Conservation (phyloP, 2,329 filamentous ascomycete species). For the Didymella exigua region DNA sequence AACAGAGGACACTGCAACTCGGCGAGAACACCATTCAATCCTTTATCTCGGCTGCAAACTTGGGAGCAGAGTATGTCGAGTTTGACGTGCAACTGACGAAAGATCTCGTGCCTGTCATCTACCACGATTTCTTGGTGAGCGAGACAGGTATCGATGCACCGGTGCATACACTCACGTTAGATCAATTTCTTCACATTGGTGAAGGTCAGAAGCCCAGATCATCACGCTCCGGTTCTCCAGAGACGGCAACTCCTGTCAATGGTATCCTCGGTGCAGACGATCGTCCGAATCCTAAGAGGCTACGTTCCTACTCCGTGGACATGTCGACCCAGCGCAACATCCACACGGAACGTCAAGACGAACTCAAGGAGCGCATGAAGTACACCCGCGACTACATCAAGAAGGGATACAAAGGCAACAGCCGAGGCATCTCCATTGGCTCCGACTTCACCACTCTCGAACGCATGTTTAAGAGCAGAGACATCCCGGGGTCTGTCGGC, state of each 20-base stretch:
- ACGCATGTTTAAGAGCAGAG: slow-evolving; percentile 75
- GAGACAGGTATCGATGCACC: slow-evolving; percentile 97
- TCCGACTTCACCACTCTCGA: slow-evolving; percentile 94
- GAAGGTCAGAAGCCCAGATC: slow-evolving; percentile 56
- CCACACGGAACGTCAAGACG: slow-evolving; percentile 53
- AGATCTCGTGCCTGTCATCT: slow-evolving; percentile 96
- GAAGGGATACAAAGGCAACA: slow-evolving; percentile 96
- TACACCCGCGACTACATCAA: slow-evolving; percentile 93
- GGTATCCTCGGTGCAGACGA: slow-evolving; percentile 23
- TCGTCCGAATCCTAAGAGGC: slow-evolving; percentile 38
- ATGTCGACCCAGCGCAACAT: slow-evolving; percentile 49
- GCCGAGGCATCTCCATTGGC: slow-evolving; percentile 91
- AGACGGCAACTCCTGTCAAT: slow-evolving; percentile 16
- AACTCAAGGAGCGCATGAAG: slow-evolving; percentile 86
- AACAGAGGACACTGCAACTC: slow-evolving; percentile 85
- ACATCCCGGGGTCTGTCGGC: slow-evolving; percentile 79
- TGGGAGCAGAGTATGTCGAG: slow-evolving; percentile 77
- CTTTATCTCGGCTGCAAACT: slow-evolving; percentile 92
- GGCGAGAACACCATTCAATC: slow-evolving; percentile 96
- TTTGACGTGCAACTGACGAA: slow-evolving; percentile 98
- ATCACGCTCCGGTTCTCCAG: slow-evolving; percentile 57
- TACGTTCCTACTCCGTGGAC: slow-evolving; percentile 66
- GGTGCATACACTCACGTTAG: slow-evolving; percentile 90
- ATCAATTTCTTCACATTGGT: slow-evolving; percentile 93
- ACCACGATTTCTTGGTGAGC: slow-evolving; percentile 97